Percentiles rank a stretch among this genome's conserved stretches.
Conservation (phyloP, 352 stramenopile genomes). For the Pythium apleroticum region DNA sequence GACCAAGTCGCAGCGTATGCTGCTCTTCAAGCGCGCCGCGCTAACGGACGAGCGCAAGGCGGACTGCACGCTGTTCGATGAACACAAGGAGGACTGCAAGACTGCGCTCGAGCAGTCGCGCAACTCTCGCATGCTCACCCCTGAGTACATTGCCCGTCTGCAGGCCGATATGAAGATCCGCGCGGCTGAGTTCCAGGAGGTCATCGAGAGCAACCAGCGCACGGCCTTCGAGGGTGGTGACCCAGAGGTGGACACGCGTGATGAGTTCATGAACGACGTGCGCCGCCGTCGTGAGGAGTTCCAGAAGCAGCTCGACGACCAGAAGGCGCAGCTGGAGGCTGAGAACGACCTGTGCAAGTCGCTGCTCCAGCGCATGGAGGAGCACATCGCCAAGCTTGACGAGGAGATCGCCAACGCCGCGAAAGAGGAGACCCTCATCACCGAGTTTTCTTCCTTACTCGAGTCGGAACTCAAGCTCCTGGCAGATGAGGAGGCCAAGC, state of each 20-base stretch:
- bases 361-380: slow-evolving; percentile 78
- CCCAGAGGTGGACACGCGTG: slow-evolving; percentile 70
- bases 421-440: slow-evolving; percentile 70
- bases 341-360: slow-evolving; percentile 81
- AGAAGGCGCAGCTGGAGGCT: slow-evolving; percentile 68
- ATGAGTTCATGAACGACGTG: slow-evolving; percentile 90
- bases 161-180: slow-evolving; percentile 87
- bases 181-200: slow-evolving; percentile 64
- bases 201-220: slow-evolving; percentile 86
- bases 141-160: slow-evolving; percentile 82
- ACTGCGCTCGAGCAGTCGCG: slow-evolving; percentile 69
- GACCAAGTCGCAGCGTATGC: slow-evolving; percentile 81
- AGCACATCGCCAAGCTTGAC: slow-evolving; percentile 80
- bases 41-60: slow-evolving; percentile 84
- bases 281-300: slow-evolving; percentile 73
- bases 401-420: slow-evolving; percentile 74
- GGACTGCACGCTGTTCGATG: slow-evolving; percentile 77
- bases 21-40: slow-evolving; percentile 84
- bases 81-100: slow-evolving; percentile 85
- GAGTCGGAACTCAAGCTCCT: slow-evolving; percentile 77
- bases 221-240: slow-evolving; percentile 75
- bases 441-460: slow-evolving; percentile 69
- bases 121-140: slow-evolving; percentile 72
- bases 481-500: slow-evolving; percentile 79
- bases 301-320: slow-evolving; percentile 83